These are phyloP conservation scores for Monilinia laxa DNA, from an alignment of 2,329 filamentous ascomycete species.

Conservation along the genomic window DNA sequence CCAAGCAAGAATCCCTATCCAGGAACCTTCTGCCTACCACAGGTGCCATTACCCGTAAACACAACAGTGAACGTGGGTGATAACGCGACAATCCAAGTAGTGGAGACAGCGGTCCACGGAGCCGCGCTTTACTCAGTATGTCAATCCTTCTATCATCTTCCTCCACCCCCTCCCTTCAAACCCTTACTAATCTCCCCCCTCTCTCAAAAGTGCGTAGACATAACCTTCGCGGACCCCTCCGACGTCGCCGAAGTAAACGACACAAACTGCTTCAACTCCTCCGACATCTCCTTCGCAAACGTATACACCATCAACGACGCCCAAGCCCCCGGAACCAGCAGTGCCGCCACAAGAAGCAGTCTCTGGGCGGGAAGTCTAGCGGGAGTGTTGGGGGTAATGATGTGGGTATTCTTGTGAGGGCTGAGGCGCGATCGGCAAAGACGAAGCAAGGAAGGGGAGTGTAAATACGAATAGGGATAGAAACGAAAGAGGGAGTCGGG, in stretches of 20 bases:
- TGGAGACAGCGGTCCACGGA: conserved; percentile 81
- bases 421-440: too few relatives aligned
- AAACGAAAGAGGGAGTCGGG: too few relatives aligned
- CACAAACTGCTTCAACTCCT: conserved; percentile 82
- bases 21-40: conserved; percentile 84
- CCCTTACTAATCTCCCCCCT: neutral
- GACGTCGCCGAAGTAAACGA: conserved; percentile 76
- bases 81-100: conserved; percentile 84
- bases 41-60: conserved; percentile 78
- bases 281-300: conserved; percentile 37
- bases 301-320: conserved; percentile 64
- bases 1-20: conserved; percentile 82
- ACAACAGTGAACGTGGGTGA: conserved; percentile 74
- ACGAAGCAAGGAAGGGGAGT: neutral
- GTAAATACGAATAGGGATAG: neutral
- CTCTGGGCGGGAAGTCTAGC: neutral
- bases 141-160: neutral
- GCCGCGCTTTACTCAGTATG: conserved; percentile 62
- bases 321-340: conserved; percentile 17
- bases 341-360: neutral
- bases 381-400: neutral
- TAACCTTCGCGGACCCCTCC: conserved; percentile 79
- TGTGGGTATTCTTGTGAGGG: conserved; percentile 9
- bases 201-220: conserved; percentile 81
- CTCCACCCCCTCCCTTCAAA: neutral